A percentile compares a stretch with the other conserved stretches of the same genome.
phyloP scores from a whole-genome alignment of 106 monocot species.

The Xerophyta viscosa region DNA sequence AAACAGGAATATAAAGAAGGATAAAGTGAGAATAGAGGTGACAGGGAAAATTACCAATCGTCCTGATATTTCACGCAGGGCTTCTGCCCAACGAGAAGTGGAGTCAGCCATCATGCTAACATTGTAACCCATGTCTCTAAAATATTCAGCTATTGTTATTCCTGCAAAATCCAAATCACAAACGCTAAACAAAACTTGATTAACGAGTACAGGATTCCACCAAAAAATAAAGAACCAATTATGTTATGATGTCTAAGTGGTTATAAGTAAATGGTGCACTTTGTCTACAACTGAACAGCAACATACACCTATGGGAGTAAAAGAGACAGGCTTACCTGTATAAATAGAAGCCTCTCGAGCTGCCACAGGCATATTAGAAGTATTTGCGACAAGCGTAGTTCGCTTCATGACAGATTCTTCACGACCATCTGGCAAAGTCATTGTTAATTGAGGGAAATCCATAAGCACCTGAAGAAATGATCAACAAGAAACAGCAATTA shows the following conservation, averaged over 20 bases:
- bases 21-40: no score
- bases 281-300: no score
- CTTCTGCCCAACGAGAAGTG: slow-evolving; percentile 99
- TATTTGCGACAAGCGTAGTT: slow-evolving; percentile 97
- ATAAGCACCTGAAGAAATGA: slow-evolving; percentile 67
- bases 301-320: no score
- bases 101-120: slow-evolving; percentile 99
- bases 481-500: not conserved
- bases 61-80: slow-evolving; percentile 99
- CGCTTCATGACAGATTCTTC: slow-evolving; percentile 99
- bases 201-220: not conserved
- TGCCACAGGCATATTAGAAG: slow-evolving; percentile 99
- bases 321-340: slow-evolving; percentile 67
- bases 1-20: no score
- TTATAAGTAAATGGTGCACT: no score
- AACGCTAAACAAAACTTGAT: not conserved
- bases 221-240: no score
- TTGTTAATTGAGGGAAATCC: slow-evolving; percentile 99
- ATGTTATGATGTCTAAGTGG: no score
- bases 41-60: slow-evolving; percentile 55
- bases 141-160: slow-evolving; percentile 98
- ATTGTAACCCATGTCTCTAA: slow-evolving; percentile 99
- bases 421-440: slow-evolving; percentile 98
- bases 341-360: slow-evolving; percentile 99
- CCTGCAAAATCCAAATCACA: slow-evolving; percentile 30